These are phyloP conservation scores for Parsonsia alboflavescens DNA, from an alignment of 257 asterid genomes.

Conservation along the genomic window DNA sequence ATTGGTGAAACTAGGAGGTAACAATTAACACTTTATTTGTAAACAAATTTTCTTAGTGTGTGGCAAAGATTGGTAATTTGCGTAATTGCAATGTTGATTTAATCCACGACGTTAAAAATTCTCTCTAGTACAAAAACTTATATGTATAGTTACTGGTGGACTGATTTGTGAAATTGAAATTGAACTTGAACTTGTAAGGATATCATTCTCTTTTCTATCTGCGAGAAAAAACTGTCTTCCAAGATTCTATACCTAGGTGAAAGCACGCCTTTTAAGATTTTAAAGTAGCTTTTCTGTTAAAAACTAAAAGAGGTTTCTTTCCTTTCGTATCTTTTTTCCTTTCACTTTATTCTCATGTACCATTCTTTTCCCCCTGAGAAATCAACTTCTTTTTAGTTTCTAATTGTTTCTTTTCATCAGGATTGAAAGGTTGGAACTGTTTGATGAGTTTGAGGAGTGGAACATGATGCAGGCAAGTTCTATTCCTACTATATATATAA, in stretches of 20 bases:
- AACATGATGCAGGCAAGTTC: slow-evolving; percentile 96
- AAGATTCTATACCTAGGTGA: background rate
- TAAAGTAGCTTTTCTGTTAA: slow-evolving; percentile 17
- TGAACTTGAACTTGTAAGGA: background rate
- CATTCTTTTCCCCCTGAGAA: background rate
- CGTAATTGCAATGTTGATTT: background rate
- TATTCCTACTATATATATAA: slow-evolving; percentile 12
- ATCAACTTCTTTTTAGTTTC: slow-evolving; percentile 17
- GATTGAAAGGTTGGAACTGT: slow-evolving; percentile 88
- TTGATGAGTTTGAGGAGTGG: slow-evolving; percentile 72
- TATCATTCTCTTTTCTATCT: background rate
- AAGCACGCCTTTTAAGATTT: slow-evolving; percentile 11
- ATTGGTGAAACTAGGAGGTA: background rate
- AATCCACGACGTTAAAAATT: background rate
- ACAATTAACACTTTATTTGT: background rate
- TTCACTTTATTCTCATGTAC: slow-evolving; percentile 18
- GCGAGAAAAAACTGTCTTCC: background rate
- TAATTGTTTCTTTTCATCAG: slow-evolving; percentile 38
- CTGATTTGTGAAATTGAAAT: background rate
- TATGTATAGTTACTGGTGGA: background rate
- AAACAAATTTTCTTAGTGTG: background rate
- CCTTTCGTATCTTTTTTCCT: slow-evolving; percentile 10
- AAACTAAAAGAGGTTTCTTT: slow-evolving; percentile 17
- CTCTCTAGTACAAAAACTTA: background rate
- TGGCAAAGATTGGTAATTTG: background rate